phyloP scores from a whole-genome alignment of 305 asterid genomes.

The Stenogyne calaminthoides region DNA sequence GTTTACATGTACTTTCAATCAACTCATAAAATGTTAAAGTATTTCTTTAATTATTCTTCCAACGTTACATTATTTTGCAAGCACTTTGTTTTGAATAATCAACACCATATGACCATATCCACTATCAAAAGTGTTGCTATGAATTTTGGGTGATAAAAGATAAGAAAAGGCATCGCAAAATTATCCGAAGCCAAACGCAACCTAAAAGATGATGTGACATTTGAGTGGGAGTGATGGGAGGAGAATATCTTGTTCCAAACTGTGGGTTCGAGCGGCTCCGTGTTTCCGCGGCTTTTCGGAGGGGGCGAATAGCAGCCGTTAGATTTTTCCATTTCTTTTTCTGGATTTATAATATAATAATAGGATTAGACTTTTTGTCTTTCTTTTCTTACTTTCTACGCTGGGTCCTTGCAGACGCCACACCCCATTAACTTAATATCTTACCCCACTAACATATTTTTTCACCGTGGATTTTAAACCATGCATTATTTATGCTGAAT shows the following conservation, averaged over 20 bases:
- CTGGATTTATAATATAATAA: neutral
- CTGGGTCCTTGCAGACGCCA: neutral
- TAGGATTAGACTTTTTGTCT: slow-evolving; percentile 23
- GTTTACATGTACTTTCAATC: too few species aligned
- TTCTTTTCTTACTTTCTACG: slow-evolving; percentile 7
- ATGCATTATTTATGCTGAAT: too few species aligned
- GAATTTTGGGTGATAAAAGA: neutral
- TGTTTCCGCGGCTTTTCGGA: slow-evolving; percentile 55
- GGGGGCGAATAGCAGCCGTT: slow-evolving; percentile 35
- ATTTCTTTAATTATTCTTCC: too few species aligned
- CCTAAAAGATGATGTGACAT: slow-evolving; percentile 29
- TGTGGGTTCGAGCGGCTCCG: slow-evolving; percentile 77
- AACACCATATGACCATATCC: neutral
- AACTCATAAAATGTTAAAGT: too few species aligned
- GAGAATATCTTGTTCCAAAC: slow-evolving; percentile 50
- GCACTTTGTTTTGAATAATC: neutral
- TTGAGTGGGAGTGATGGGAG: slow-evolving; percentile 34
- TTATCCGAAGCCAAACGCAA: slow-evolving; percentile 28
- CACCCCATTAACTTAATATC: neutral
- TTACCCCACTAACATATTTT: neutral
- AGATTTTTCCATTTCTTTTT: slow-evolving; percentile 30
- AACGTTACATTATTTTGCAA: too few species aligned
- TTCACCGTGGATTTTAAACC: too few species aligned
- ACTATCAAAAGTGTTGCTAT: neutral
- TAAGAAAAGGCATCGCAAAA: neutral